Percentiles rank a stretch among this genome's conserved stretches.
These are phyloP conservation scores for Hypoxylon intermedium DNA, from an alignment of 495 filamentous ascomycete species.

Conservation along the genomic window DNA sequence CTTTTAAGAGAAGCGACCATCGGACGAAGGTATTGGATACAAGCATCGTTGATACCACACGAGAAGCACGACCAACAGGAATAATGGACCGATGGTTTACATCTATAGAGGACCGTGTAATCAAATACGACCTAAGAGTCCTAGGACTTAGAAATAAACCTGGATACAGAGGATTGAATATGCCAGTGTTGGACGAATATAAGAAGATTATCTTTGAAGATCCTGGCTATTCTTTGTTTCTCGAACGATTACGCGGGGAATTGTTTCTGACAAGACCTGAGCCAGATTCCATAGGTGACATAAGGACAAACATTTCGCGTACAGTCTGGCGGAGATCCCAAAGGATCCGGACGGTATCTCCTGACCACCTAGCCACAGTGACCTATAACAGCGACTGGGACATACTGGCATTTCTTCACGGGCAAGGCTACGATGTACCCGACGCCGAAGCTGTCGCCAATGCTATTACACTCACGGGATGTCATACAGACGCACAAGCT, in stretches of 20 bases:
- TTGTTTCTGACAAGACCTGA: not conserved
- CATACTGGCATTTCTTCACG: slow-evolving; percentile 31
- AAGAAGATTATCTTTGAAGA: not conserved
- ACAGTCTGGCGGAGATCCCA: no score
- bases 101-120: not conserved
- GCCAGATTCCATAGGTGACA: slow-evolving; percentile 11
- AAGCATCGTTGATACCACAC: not conserved
- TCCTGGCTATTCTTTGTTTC: not conserved
- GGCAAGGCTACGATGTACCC: slow-evolving; percentile 32
- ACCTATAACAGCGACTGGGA: slow-evolving; percentile 31
- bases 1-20: not conserved
- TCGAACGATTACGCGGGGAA: not conserved
- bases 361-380: no score
- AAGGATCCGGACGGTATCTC: no score
- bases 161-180: not conserved
- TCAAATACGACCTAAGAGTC: not conserved
- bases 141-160: not conserved
- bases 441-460: slow-evolving; percentile 26
- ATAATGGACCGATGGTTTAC: not conserved
- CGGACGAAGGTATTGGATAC: not conserved
- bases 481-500: slow-evolving; percentile 39
- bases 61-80: not conserved
- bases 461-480: slow-evolving; percentile 45
- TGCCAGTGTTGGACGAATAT: slow-evolving; percentile 5
- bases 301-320: slow-evolving; percentile 13